Evolutionary conservation across 495 filamentous ascomycete genomes (phyloP).

Genomic region (Penicillium manginii): DNA sequence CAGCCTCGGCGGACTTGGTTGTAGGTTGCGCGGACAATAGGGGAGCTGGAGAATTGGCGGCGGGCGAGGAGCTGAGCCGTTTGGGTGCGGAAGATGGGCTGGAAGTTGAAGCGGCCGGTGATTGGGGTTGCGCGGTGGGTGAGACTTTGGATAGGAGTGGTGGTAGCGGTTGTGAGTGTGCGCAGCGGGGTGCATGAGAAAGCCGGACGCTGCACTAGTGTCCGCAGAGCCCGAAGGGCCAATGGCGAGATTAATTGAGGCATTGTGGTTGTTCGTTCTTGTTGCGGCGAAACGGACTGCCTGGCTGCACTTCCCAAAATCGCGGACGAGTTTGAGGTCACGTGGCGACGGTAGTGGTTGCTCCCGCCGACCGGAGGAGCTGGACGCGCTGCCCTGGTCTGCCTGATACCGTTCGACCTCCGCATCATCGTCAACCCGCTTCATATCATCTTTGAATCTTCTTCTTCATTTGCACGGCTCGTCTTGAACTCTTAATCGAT

Average conservation of each 20-base stretch:
- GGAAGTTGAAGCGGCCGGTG: constrained; percentile 34
- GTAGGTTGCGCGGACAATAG: constrained; percentile 48
- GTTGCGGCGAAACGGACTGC: background rate
- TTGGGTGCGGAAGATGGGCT: constrained; percentile 40
- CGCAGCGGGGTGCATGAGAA: constrained; percentile 23
- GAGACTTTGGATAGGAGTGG: constrained; percentile 7
- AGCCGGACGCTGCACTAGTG: constrained; percentile 38
- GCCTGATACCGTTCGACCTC: constrained; percentile 34
- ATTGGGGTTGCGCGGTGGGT: constrained; percentile 20
- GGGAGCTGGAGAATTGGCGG: constrained; percentile 50
- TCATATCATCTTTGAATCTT: constrained; percentile 15
- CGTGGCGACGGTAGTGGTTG: constrained; percentile 38
- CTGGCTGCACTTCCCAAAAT: constrained; percentile 8
- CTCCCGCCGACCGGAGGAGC: constrained; percentile 36
- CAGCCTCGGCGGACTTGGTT: constrained; percentile 70
- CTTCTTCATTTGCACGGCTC: background rate
- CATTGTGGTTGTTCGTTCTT: constrained; percentile 28
- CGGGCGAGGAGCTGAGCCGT: constrained; percentile 27
- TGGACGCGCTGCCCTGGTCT: constrained; percentile 40
- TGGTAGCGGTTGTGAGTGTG: constrained; percentile 25
- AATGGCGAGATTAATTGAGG: constrained; percentile 42
- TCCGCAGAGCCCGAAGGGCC: constrained; percentile 44
- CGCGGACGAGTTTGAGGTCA: constrained; percentile 23
- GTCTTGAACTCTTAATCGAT: background rate
- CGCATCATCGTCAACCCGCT: constrained; percentile 21